These are phyloP conservation scores for Delphinella strobiligena DNA, from an alignment of 2,329 filamentous ascomycete species.

Conservation along the genomic window DNA sequence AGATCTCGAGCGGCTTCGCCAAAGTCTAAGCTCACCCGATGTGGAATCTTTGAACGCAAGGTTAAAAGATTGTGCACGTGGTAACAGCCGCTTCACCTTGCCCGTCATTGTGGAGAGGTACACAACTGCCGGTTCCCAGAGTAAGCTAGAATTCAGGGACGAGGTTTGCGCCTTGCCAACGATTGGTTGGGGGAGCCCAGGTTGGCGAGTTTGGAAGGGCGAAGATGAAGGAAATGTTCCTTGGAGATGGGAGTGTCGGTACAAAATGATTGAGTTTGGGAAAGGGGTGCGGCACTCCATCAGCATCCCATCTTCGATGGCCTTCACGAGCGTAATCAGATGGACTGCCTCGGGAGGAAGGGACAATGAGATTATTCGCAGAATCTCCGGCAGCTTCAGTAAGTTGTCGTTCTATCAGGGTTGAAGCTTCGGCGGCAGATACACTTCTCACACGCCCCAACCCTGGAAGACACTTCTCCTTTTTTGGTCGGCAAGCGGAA, in stretches of 20 bases:
- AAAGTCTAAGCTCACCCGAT: background rate
- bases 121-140: background rate
- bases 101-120: conserved; percentile 18
- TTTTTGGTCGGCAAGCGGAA: too few relatives aligned
- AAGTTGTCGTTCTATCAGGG: too few relatives aligned
- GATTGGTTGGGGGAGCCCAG: conserved; percentile 14
- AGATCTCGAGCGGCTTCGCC: conserved; percentile 15
- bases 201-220: conserved; percentile 2
- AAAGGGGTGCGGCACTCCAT: too few relatives aligned
- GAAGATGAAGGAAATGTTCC: background rate
- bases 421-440: too few relatives aligned
- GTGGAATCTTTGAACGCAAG: conserved; percentile 1
- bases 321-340: background rate
- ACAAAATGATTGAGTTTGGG: conserved; percentile 16
- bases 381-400: too few relatives aligned
- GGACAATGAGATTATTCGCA: too few relatives aligned
- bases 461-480: too few relatives aligned
- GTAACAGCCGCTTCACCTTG: conserved; percentile 28
- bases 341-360: background rate
- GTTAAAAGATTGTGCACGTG: conserved; percentile 22
- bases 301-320: background rate
- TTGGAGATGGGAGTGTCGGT: conserved; percentile 16
- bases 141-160: conserved; percentile 3
- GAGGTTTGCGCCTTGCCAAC: conserved; percentile 20
- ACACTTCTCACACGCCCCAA: too few relatives aligned